Conservation (phyloP, 495 filamentous ascomycete species). For the Aspergillus sparsus region DNA sequence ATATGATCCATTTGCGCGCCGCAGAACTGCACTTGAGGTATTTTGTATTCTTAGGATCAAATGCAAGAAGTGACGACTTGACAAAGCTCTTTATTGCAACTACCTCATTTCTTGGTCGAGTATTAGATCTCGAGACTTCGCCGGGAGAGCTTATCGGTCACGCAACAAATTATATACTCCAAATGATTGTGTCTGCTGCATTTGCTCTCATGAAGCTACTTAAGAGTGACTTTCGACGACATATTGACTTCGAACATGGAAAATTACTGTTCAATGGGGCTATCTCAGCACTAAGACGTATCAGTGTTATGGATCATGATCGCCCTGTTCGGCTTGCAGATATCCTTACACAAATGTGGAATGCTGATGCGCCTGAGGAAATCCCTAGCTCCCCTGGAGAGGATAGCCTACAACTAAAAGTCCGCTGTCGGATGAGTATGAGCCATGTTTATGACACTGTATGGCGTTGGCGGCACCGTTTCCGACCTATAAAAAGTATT, state of each 20-base stretch:
- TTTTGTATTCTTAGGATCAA: constrained; percentile 50
- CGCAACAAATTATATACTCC: constrained; percentile 84
- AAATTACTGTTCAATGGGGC: constrained; percentile 74
- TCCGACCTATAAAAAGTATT: constrained; percentile 43
- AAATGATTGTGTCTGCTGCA: constrained; percentile 88
- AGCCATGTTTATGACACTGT: constrained; percentile 54
- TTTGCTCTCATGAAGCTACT: constrained; percentile 85
- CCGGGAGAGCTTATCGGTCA: constrained; percentile 62
- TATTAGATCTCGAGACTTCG: constrained; percentile 49
- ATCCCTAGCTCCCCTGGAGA: constrained; percentile 32
- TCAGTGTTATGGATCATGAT: constrained; percentile 84
- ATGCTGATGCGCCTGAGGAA: constrained; percentile 38
- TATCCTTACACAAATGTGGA: constrained; percentile 54
- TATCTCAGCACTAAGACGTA: constrained; percentile 72
- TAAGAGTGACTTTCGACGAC: constrained; percentile 73
- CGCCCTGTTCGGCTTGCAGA: constrained; percentile 61
- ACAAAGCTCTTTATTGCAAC: constrained; percentile 67
- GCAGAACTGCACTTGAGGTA: constrained; percentile 49
- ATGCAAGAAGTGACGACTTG: constrained; percentile 70
- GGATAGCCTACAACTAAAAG: constrained; percentile 45
- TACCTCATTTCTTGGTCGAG: constrained; percentile 49
- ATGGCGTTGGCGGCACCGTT: constrained; percentile 51
- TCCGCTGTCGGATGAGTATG: constrained; percentile 54
- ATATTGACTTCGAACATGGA: constrained; percentile 70
- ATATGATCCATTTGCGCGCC: constrained; percentile 51